Evolutionary conservation across 2,329 filamentous ascomycete species (phyloP).

Genomic region (Colletotrichum tanaceti): DNA sequence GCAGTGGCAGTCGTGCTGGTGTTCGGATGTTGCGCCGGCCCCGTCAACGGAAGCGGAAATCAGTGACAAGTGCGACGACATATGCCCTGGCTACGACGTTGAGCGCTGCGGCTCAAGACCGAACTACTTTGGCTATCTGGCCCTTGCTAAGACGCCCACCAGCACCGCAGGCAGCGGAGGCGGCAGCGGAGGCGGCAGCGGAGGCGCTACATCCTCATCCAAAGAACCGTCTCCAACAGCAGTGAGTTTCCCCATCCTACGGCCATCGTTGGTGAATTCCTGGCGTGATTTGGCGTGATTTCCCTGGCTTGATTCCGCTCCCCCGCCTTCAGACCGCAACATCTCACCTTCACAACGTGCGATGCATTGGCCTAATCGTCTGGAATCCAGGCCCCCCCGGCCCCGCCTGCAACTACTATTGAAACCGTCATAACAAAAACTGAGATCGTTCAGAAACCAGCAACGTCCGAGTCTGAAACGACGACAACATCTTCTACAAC

Average conservation of each 20-base stretch:
- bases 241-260: slow-evolving; percentile 31
- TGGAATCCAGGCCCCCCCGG: slow-evolving; percentile 44
- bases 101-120: slow-evolving; percentile 66
- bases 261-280: slow-evolving; percentile 17
- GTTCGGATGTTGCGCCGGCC: slow-evolving; percentile 74
- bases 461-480: slow-evolving; percentile 46
- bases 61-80: slow-evolving; percentile 62
- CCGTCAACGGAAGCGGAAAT: slow-evolving; percentile 47
- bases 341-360: slow-evolving; percentile 26
- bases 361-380: slow-evolving; percentile 41
- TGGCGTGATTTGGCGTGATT: slow-evolving; percentile 39
- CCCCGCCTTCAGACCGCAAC: slow-evolving; percentile 1
- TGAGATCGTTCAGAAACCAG: slow-evolving; percentile 52
- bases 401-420: slow-evolving; percentile 43
- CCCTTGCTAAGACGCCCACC: slow-evolving; percentile 63
- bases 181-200: slow-evolving; percentile 29
- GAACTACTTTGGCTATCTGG: slow-evolving; percentile 73
- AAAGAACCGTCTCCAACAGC: slow-evolving; percentile 37
- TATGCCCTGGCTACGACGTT: slow-evolving; percentile 77
- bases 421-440: slow-evolving; percentile 44
- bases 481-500: slow-evolving; percentile 40
- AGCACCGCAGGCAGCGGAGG: slow-evolving; percentile 59
- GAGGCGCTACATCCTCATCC: slow-evolving; percentile 39
- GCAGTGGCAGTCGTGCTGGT: slow-evolving; percentile 76
- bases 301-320: slow-evolving; percentile 19